Percentiles rank a stretch among this genome's conserved stretches.
Evolutionary conservation across 2,329 filamentous ascomycete genomes (phyloP).

Genomic region (Penicillium sp.): DNA sequence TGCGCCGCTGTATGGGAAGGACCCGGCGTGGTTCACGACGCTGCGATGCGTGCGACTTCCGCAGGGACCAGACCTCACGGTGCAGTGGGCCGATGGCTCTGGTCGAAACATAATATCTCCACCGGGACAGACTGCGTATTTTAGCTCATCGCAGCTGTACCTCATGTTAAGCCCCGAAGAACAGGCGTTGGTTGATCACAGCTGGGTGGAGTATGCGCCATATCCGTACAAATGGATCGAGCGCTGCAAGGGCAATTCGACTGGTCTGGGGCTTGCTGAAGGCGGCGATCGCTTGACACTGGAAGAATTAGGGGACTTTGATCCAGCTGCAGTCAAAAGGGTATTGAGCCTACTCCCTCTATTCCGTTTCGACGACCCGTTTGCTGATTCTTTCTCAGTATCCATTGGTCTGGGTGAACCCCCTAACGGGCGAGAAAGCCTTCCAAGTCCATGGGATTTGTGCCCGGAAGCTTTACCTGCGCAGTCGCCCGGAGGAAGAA

Average conservation of each 20-base stretch:
- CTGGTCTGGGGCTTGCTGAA: constrained; percentile 45
- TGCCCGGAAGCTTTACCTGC: constrained; percentile 40
- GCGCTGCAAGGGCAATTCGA: constrained; percentile 41
- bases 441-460: constrained; percentile 47
- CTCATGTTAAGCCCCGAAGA: constrained; percentile 45
- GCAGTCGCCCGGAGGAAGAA: no score
- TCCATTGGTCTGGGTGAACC: constrained; percentile 50
- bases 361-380: no score
- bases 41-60: constrained; percentile 43
- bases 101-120: no score
- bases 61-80: constrained; percentile 34
- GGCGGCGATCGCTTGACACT: no score
- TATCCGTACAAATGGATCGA: constrained; percentile 48
- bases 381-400: no score
- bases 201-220: constrained; percentile 49
- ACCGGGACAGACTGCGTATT: no score
- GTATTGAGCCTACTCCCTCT: no score
- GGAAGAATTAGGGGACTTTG: no score
- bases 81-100: constrained; percentile 48
- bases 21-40: constrained; percentile 46
- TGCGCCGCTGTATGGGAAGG: constrained; percentile 44
- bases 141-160: no score
- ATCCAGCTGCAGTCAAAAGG: no score
- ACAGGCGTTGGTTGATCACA: constrained; percentile 42
- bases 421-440: constrained; percentile 42